Conservation (phyloP, 306 rosid genomes). For the Vigna radiata region DNA sequence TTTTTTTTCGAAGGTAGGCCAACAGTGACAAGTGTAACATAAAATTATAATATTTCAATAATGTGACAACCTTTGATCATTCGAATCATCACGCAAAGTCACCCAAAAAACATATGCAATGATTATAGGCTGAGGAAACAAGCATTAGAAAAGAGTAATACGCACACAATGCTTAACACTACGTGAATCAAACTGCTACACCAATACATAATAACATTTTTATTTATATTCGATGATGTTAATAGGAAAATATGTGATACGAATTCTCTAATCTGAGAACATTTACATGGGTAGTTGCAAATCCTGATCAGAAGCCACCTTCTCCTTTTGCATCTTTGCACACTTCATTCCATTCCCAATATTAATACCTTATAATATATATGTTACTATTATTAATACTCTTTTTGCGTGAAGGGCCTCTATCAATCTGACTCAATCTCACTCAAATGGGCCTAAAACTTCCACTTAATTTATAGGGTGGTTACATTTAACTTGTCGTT, state of each 20-base stretch:
- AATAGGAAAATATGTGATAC: background rate
- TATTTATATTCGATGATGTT: no score
- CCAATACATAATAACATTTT: no score
- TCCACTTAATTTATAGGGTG: conserved; percentile 35
- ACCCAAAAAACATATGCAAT: background rate
- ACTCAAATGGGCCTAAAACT: conserved; percentile 38
- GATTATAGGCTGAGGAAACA: background rate
- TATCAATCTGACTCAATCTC: conserved; percentile 42
- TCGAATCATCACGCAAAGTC: no score
- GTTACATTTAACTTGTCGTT: conserved; percentile 39
- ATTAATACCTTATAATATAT: background rate
- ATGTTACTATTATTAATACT: conserved; percentile 10
- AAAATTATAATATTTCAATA: no score
- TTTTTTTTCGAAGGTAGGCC: no score
- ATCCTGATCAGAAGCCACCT: conserved; percentile 51
- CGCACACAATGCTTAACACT: background rate
- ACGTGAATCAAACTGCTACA: background rate
- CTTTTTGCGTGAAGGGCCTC: background rate
- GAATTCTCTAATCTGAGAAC: background rate
- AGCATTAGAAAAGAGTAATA: background rate
- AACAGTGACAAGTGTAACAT: no score
- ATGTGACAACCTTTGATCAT: no score
- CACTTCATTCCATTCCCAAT: conserved; percentile 15
- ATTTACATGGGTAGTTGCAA: conserved; percentile 43
- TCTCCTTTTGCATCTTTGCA: background rate